Evolutionary conservation across 2,329 filamentous ascomycete genomes (phyloP), one percentile per base, ranked within the genome.

Genomic region (Sporothrix euskadiensis): DNA sequence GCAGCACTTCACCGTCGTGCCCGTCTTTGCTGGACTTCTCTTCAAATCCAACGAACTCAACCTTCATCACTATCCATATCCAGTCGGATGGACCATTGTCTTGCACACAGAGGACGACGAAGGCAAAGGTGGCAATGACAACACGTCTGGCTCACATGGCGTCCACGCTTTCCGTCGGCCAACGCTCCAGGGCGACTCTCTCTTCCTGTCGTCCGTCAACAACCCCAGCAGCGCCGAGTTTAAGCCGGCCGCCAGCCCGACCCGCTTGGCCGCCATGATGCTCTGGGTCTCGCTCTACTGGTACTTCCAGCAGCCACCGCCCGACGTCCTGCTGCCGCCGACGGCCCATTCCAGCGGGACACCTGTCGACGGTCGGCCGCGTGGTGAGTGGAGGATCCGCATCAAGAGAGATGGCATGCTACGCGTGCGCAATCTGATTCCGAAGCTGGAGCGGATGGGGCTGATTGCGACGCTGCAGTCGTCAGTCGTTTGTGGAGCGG

Each of bases 231-330:
- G 86, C 80, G 89, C 83, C 79, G 94, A 97, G 68, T 97, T 92
- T 83, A 93, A 92, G 79, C 89, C 93, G 0, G 88, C 91, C 1
- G 89, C 87, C 16, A 97, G 94, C 75, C 93, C 93, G 0, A 96
- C 94, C 0, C 87, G 94, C 61, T 93, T 97, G 83, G 93, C 97
- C 74, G 95, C 95, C 77, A 94, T 98, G 93, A 97, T 98, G 92
- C 87, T 98, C 7, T 98, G 94, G 93, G 90, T 94, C 47, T 94
- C 94, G 0, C 85, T 98, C 57, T 97, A 94, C 84, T 98, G 95
- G 95, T 98, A 98, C 84, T 98, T 98, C 78, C 94, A 98, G 83
- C 93, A 97, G 81, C 87, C 90, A 0, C 87, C 91, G 77, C 95
- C 95, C 0, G 85, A 87, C 30, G 85, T 88, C 69, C 79, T 96